Evolutionary conservation across 192 early-diverging fungal species (phyloP).

Genomic region (Mortierella hygrophila): DNA sequence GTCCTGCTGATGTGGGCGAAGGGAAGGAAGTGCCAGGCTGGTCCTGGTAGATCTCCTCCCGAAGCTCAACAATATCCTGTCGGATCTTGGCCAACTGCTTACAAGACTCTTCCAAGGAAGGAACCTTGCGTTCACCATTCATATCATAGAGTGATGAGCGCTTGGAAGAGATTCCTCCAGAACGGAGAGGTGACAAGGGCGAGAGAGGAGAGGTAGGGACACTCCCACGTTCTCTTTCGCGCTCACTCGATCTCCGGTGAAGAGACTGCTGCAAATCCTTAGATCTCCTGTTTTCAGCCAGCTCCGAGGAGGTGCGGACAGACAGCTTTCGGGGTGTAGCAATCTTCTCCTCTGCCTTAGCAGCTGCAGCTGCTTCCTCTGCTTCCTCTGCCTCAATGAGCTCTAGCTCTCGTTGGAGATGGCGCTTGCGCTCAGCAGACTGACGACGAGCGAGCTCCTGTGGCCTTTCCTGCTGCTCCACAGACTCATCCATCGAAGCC

Average conservation of each 20-base stretch:
- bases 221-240: constrained; percentile 10
- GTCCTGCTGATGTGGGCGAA: constrained; percentile 1
- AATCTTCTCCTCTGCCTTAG: background rate
- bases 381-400: constrained; percentile 41
- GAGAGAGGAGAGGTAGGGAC: constrained; percentile 25
- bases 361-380: constrained; percentile 4
- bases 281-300: constrained; percentile 12
- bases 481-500: background rate
- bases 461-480: constrained; percentile 13
- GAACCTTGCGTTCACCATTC: constrained; percentile 23
- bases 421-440: constrained; percentile 40
- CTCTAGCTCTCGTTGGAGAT: constrained; percentile 35
- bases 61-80: constrained; percentile 46
- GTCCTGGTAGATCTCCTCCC: constrained; percentile 41
- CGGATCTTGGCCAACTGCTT: constrained; percentile 45
- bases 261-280: background rate
- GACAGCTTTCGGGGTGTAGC: constrained; percentile 7
- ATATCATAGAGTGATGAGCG: constrained; percentile 37
- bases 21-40: constrained; percentile 6
- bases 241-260: constrained; percentile 15
- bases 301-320: constrained; percentile 23
- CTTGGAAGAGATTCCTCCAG: constrained; percentile 30
- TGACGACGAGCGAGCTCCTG: constrained; percentile 21
- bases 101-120: constrained; percentile 45
- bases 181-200: constrained; percentile 32